Conservation (phyloP, 2,329 filamentous ascomycete species). For the Dothistroma pini region DNA sequence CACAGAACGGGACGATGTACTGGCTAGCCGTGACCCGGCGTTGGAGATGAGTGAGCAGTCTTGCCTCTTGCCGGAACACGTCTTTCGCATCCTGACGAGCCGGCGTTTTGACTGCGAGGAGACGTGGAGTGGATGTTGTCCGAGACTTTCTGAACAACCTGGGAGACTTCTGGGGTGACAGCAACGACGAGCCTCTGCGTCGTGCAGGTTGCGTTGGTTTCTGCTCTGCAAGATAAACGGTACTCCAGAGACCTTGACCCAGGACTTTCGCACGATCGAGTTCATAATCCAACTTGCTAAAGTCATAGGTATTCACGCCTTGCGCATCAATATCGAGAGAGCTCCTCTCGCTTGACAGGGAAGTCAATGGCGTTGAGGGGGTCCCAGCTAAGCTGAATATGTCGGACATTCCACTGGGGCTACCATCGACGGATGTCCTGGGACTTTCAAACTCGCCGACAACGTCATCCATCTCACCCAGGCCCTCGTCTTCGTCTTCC, state of each 20-base stretch:
- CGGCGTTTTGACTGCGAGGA: conserved; percentile 36
- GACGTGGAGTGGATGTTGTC: conserved; percentile 15
- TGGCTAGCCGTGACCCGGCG: conserved; percentile 19
- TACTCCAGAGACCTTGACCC: conserved; percentile 37
- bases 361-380: conserved; percentile 17
- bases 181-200: conserved; percentile 5
- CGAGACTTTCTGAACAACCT: conserved; percentile 14
- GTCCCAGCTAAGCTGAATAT: conserved; percentile 14
- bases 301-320: conserved; percentile 22
- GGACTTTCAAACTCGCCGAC: conserved; percentile 7
- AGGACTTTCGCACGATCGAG: conserved; percentile 32
- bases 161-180: conserved; percentile 12
- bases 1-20: conserved; percentile 35
- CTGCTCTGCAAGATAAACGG: conserved; percentile 34
- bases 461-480: conserved; percentile 50
- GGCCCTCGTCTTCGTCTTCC: conserved; percentile 60
- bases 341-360: conserved; percentile 19
- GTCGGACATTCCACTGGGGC: conserved; percentile 10
- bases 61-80: conserved; percentile 36
- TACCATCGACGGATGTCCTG: conserved; percentile 16
- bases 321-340: conserved; percentile 17
- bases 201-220: conserved; percentile 8
- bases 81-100: conserved; percentile 32
- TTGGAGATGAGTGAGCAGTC: conserved; percentile 32
- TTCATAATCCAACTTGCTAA: conserved; percentile 33